Conservation (phyloP, 768 basidiomycete species). For the Lactarius hatsudake region DNA sequence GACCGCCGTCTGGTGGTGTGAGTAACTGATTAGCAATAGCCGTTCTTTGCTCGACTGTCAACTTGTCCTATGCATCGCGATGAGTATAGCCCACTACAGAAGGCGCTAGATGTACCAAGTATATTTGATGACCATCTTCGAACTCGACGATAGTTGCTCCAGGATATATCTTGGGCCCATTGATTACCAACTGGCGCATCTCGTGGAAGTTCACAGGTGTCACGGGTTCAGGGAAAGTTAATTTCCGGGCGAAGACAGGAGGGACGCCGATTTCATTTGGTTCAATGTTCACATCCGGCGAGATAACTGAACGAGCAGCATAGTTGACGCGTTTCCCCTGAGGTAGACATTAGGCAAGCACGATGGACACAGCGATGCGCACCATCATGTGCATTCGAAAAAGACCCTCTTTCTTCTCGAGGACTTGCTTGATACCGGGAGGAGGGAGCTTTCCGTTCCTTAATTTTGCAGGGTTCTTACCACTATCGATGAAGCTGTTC, state of each 20-base stretch:
- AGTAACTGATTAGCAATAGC: constrained; percentile 94
- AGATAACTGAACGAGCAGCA: constrained; percentile 99
- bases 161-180: constrained; percentile 83
- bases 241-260: constrained; percentile 92
- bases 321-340: constrained; percentile 99
- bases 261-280: constrained; percentile 98
- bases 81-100: background rate
- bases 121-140: constrained; percentile 88
- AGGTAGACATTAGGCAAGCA: constrained; percentile 13
- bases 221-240: constrained; percentile 97
- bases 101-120: constrained; percentile 53
- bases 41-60: constrained; percentile 84
- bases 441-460: constrained; percentile 89
- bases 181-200: constrained; percentile 85
- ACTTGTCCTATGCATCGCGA: constrained; percentile 59
- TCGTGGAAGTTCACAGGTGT: constrained; percentile 87
- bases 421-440: constrained; percentile 88
- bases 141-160: constrained; percentile 94
- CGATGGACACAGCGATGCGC: constrained; percentile 29
- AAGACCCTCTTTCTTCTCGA: constrained; percentile 98
- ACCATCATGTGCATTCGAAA: constrained; percentile 99
- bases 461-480: constrained; percentile 86
- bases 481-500: constrained; percentile 96
- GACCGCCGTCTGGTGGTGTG: constrained; percentile 82
- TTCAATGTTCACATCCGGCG: constrained; percentile 98